These are phyloP conservation scores for Metarhizium album DNA, from an alignment of 2,329 filamentous ascomycete species.

Conservation along the genomic window DNA sequence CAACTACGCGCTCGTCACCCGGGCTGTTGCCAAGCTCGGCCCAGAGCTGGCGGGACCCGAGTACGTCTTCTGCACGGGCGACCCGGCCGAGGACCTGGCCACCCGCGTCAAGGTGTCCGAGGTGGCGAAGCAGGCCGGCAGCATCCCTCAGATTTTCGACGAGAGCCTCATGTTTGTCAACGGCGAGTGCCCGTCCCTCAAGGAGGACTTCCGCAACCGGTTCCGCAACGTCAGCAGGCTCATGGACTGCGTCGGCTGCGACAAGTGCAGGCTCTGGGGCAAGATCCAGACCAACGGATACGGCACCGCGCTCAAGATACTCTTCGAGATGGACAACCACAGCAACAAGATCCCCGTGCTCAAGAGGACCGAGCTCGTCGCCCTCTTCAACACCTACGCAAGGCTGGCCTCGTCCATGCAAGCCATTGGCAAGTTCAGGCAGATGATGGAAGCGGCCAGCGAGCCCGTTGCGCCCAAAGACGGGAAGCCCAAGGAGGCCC, in stretches of 20 bases:
- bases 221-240: constrained; percentile 94
- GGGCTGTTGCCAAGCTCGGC: constrained; percentile 82
- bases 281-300: constrained; percentile 94
- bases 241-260: constrained; percentile 98
- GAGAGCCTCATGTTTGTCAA: constrained; percentile 91
- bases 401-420: constrained; percentile 72
- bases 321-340: constrained; percentile 81
- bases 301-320: constrained; percentile 85
- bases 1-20: constrained; percentile 92
- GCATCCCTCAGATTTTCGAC: constrained; percentile 76
- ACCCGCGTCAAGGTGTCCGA: constrained; percentile 76
- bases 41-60: constrained; percentile 56
- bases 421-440: constrained; percentile 61
- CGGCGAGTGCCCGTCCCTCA: constrained; percentile 63
- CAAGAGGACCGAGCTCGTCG: constrained; percentile 83
- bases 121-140: constrained; percentile 60
- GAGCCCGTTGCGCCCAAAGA: constrained; percentile 13
- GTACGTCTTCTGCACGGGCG: constrained; percentile 90
- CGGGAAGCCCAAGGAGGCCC: constrained; percentile 27
- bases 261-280: constrained; percentile 97
- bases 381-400: constrained; percentile 87
- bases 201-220: constrained; percentile 94
- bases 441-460: constrained; percentile 30
- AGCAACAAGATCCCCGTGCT: constrained; percentile 57
- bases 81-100: constrained; percentile 62